phyloP scores from a whole-genome alignment of 805 yeast species.

The Kregervanrija fluxuum region DNA sequence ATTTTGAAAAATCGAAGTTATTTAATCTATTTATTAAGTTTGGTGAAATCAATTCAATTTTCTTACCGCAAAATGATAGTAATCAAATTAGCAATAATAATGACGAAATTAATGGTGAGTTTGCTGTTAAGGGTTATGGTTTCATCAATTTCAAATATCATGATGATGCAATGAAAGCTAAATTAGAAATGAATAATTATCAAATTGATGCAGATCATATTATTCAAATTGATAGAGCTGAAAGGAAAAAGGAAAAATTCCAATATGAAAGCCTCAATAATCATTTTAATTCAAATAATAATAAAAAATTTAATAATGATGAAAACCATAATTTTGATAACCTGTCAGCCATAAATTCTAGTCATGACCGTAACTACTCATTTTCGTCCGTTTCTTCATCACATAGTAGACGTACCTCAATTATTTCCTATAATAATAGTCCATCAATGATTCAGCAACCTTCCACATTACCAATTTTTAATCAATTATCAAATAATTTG shows the following conservation, averaged over 20 bases:
- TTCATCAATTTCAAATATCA: constrained; percentile 45
- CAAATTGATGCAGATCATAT: constrained; percentile 26
- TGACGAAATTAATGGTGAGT: constrained; percentile 13
- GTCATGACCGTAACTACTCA: not conserved
- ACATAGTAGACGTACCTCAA: not conserved
- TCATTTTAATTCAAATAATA: constrained; percentile 11
- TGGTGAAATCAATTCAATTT: constrained; percentile 43
- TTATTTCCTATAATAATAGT: not conserved
- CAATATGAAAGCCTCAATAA: constrained; percentile 19
- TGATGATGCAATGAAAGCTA: constrained; percentile 40
- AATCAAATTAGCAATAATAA: constrained; percentile 15
- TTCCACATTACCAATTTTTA: not conserved
- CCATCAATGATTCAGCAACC: not conserved
- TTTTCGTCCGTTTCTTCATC: constrained; percentile 4
- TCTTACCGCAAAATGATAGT: constrained; percentile 38
- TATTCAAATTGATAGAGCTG: constrained; percentile 37
- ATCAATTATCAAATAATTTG: no score
- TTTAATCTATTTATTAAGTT: constrained; percentile 35
- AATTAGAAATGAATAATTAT: constrained; percentile 39
- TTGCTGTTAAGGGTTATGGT: constrained; percentile 35
- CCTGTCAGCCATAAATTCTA: not conserved
- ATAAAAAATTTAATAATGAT: not conserved
- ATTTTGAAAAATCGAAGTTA: constrained; percentile 32
- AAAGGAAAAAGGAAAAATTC: constrained; percentile 28
- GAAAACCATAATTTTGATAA: no score